Evolutionary conservation across 768 basidiomycete genomes (phyloP).

Genomic region (Gyrodon lividus): DNA sequence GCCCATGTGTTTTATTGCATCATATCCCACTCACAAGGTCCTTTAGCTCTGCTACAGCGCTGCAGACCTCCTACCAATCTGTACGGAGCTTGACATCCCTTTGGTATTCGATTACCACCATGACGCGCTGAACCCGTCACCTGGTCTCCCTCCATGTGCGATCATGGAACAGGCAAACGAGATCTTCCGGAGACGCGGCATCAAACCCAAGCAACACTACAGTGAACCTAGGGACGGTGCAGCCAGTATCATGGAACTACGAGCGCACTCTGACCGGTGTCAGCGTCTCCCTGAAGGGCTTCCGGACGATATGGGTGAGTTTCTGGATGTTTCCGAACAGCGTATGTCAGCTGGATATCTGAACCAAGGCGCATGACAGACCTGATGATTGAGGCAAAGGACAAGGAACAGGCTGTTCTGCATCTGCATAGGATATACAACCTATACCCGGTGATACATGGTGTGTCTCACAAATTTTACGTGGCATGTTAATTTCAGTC

Average conservation of each 20-base stretch:
- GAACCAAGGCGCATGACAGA: slow-evolving; percentile 40
- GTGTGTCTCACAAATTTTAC: slow-evolving; percentile 28
- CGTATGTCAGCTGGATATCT: neutral
- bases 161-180: slow-evolving; percentile 76
- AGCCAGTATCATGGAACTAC: slow-evolving; percentile 75
- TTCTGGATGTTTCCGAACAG: neutral
- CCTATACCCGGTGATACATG: slow-evolving; percentile 61
- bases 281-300: slow-evolving; percentile 60
- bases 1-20: neutral
- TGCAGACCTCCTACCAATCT: slow-evolving; percentile 84
- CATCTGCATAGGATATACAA: slow-evolving; percentile 79
- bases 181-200: slow-evolving; percentile 74
- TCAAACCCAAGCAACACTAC: slow-evolving; percentile 89
- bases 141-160: slow-evolving; percentile 50
- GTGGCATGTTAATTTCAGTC: neutral
- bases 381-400: slow-evolving; percentile 92
- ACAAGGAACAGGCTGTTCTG: slow-evolving; percentile 92
- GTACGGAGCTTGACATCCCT: slow-evolving; percentile 78
- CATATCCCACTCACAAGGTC: neutral
- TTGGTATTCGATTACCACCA: slow-evolving; percentile 83
- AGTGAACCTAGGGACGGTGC: slow-evolving; percentile 89
- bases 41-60: slow-evolving; percentile 77
- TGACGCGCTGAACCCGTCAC: slow-evolving; percentile 64
- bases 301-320: slow-evolving; percentile 65
- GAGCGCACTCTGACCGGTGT: slow-evolving; percentile 87